Base-by-base conservation (phyloP, 805 yeast genomes). In the Metschnikowia hibisci region DNA sequence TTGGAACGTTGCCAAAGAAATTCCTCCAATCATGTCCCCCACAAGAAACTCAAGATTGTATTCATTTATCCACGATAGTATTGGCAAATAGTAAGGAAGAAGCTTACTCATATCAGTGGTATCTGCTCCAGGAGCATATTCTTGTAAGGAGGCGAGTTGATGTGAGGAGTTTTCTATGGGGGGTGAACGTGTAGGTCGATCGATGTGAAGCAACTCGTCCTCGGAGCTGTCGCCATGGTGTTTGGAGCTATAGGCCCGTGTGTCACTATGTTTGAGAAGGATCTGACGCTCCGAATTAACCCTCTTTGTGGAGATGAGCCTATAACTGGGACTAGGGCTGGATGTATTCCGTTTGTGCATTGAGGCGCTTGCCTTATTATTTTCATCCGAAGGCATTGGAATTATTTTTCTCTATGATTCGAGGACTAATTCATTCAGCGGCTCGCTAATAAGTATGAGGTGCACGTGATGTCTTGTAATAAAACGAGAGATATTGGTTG, bases 1-100 rank as follows among this genome's bases (percentile, higher is more conserved):
- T 60, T 90, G 97, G 63, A 89, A 91, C 4, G 93, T 83, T 0
- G 96, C 96, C 28, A 90, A 62, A 0, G 97, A 82, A 4, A 88
- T 55, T 0, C 99, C 98, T 2, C 96, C 95, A 13, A 84, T 63
- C 7, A 86, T 56, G 57, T 91, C 99, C 15, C 74, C 75, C 2
- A 77, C 18, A 33, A 82, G 64, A 46, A 45, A 64, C n/a, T 44
- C 47, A 1, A 47, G 32, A 35, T 52, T 50, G 50, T 85, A 85
- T 6, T 72, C 54, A 4, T 77, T 75, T n/a, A 82, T 48, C 93
- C 93, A 85, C 0, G 81, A 71, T 34, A 75, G 70, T 44, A 81
- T 77, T 0, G 91, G 91, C 2, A 84, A 58, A 53, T 84, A 84
- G 57, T 84, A 83, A 0, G 82, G 81, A 9, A 81, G 54, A 4